phyloP scores from a whole-genome alignment of 805 yeast genomes.

The Candida pini region DNA sequence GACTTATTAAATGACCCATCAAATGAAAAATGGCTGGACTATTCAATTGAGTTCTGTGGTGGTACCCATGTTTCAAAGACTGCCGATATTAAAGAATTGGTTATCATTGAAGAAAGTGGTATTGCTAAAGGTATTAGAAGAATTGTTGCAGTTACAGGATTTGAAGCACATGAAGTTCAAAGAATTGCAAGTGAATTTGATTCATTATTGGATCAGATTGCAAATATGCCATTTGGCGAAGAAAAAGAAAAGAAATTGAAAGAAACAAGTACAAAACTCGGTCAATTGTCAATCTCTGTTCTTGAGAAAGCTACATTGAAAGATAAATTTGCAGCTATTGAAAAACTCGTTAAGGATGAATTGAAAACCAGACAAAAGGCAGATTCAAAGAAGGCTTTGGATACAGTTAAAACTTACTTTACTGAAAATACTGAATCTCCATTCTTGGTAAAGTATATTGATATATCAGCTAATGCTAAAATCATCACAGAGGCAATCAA shows the following conservation, averaged over 20 bases:
- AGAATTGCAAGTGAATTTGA: constrained; percentile 71
- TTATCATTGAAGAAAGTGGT: constrained; percentile 90
- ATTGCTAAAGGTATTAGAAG: constrained; percentile 98
- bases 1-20: constrained; percentile 68
- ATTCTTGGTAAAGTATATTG: constrained; percentile 62
- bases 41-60: constrained; percentile 96
- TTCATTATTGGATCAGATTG: constrained; percentile 52
- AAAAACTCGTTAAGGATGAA: constrained; percentile 84
- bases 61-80: constrained; percentile 96
- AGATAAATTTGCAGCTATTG: constrained; percentile 69
- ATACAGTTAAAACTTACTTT: constrained; percentile 68
- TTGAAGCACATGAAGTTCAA: constrained; percentile 87
- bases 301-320: constrained; percentile 72
- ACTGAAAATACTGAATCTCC: constrained; percentile 44
- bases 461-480: constrained; percentile 79
- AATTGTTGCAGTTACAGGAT: constrained; percentile 94
- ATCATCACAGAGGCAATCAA: constrained; percentile 91
- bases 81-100: constrained; percentile 86
- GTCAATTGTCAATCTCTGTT: constrained; percentile 77
- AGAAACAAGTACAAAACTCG: constrained; percentile 77
- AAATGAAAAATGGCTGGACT: constrained; percentile 67
- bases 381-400: constrained; percentile 77
- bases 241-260: constrained; percentile 78
- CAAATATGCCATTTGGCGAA: constrained; percentile 62
- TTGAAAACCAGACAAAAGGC: constrained; percentile 82